A percentile compares a stretch with the other conserved stretches of the same genome.
Conservation (phyloP, 345 rosid species). For the Xanthoceras sorbifolium region DNA sequence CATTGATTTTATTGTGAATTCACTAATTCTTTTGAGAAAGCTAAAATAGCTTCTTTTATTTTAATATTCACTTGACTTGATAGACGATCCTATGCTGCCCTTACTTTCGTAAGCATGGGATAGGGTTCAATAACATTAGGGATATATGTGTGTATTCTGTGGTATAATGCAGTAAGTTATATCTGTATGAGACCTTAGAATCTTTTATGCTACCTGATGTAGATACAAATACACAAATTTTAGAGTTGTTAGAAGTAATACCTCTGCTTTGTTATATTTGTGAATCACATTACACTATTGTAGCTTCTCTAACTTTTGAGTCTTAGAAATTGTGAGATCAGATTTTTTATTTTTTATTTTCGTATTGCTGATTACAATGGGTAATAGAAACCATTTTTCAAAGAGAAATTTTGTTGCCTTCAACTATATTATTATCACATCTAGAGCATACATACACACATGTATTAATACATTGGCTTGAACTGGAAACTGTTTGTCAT, state of each 20-base stretch:
- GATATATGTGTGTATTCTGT: not conserved
- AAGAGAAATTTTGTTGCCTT: not conserved
- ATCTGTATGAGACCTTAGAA: not conserved
- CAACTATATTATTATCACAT: not conserved
- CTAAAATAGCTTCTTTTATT: not conserved
- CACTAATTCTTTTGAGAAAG: not conserved
- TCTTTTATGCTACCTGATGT: not conserved
- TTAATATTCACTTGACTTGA: not conserved
- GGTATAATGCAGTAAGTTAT: not conserved
- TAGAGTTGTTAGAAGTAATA: not conserved
- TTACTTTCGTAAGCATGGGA: not conserved
- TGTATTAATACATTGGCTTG: not conserved
- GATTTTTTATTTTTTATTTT: not conserved
- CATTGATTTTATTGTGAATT: not conserved
- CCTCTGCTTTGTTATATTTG: not conserved
- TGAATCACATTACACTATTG: not conserved
- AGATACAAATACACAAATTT: not conserved
- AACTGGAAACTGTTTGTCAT: not conserved
- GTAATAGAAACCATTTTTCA: not conserved
- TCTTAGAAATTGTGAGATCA: slow-evolving; percentile 3
- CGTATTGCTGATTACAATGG: not conserved
- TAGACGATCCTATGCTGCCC: not conserved
- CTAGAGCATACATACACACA: not conserved
- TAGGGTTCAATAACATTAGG: not conserved
- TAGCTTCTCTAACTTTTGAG: not conserved